Base-by-base conservation (phyloP, 164 flowering plant genomes). In the Taxillus chinensis region DNA sequence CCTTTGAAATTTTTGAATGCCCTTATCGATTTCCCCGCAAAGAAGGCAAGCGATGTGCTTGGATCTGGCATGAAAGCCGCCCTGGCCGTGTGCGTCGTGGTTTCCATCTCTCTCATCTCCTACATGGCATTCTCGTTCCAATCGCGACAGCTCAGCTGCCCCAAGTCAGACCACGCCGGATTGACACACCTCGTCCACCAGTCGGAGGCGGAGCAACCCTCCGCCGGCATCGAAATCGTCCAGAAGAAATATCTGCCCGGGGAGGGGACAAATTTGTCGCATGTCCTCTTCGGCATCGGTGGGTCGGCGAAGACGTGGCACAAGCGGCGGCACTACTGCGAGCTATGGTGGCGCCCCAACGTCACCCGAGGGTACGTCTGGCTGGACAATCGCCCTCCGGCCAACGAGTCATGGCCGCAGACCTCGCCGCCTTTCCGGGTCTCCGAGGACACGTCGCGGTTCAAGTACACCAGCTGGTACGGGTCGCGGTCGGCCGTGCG, bases 321-420 rank as follows among this genome's bases (percentile, higher is more conserved):
- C 39, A 45, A 67, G 4, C 79, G 86, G 42, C 68, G 74, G 14
- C 76, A 49, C 41, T 85, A 81, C 76, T 39, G 43, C 41, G 83
- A 81, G 63, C 49, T 77, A 4, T 85, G 87, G 86, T 85, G 90
- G 90, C 61, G 56, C 13, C 79, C 79, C 1, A 64, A 66, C 41
- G 14, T 56, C 12, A 83, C 77, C 0, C 80, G 87, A 0, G 90
- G 87, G 41, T 81, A 62, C 66, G 85, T 80, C 4, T 84, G 90
- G 90, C 74, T 84, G 0, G 90, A 82, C 62, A 62, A 73, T 68
- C 60, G 58, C 49, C 82, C 81, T 7, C 38, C 61, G 10, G 61
- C 14, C 5, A 64, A 70, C 13, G 57, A n/a, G 1, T 7, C 69
- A 38, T 80, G 80, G 84, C 75, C 77, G 11, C 58, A 4, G 3